Base-by-base conservation (phyloP, 208 protist species). In the Strigomonas galati region DNA sequence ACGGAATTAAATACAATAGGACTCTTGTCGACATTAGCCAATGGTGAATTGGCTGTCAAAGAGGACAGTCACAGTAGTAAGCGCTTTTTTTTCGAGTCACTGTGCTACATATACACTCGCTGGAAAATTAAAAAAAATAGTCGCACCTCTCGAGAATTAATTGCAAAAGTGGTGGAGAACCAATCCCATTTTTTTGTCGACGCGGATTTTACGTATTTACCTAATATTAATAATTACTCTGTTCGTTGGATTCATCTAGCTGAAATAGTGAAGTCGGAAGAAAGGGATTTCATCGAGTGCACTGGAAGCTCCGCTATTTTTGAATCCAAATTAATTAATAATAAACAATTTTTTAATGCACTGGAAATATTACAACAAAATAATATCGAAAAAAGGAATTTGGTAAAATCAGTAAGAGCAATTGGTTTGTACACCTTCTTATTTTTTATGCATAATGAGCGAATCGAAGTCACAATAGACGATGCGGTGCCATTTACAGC, bases 391-490 rank as follows among this genome's bases (percentile, higher is more conserved):
- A 62, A 62, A n/a, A 26, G 35, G 23, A 46, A 27, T 31, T 28
- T 40, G 12, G 2, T 12, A 31, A 65, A 46, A 56, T 23, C 51
- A 28, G 44, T 82, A 53, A 49, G 57, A 63, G 65, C 67, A 40
- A 54, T 76, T 26, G 69, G 78, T 24, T 53, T 69, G 35, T 84
- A 76, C 69, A 57, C 57, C 19, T 80, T 84, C 55, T 32, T 62
- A 43, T 74, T 84, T 64, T 80, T 73, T 3, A 48, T 79, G 37
- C 81, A 77, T 70, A 55, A 64, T 5, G 69, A 67, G 7, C 53
- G 63, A 3, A 46, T 79, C 26, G 74, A 81, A 44, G 73, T 89
- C 21, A 48, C 79, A 62, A 65, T 89, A 28, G 86, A 92, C 72
- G 86, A 92, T 67, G 53, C 53, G 43, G 62, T 89, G 28, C 86